phyloP scores from a whole-genome alignment of 2,329 filamentous ascomycete genomes.

The Paracoccidioides brasiliensis region DNA sequence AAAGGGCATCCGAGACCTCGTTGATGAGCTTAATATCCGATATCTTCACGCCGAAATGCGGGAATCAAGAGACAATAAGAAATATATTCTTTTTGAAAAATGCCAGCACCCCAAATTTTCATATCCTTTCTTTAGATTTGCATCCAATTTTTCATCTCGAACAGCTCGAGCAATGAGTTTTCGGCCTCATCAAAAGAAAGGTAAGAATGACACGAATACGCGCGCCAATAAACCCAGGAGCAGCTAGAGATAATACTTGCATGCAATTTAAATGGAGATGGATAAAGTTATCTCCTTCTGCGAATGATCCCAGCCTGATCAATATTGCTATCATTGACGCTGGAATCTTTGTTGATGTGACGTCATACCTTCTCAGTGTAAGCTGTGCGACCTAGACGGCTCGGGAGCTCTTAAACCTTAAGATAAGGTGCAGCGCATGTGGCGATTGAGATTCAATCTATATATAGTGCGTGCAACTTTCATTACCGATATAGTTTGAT shows the following conservation, averaged over 20 bases:
- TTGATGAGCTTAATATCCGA: conserved; percentile 31
- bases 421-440: no score
- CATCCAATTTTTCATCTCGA: conserved; percentile 44
- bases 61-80: conserved; percentile 42
- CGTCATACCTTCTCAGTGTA: not conserved
- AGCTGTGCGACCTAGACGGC: not conserved
- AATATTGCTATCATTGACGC: conserved; percentile 21
- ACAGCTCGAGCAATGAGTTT: conserved; percentile 50
- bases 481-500: no score
- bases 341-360: conserved; percentile 13
- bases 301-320: no score
- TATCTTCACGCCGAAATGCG: conserved; percentile 3
- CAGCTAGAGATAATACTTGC: no score
- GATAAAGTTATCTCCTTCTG: no score
- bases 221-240: conserved; percentile 39
- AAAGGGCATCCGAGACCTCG: conserved; percentile 44
- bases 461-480: no score
- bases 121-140: conserved; percentile 29
- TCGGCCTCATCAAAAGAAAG: conserved; percentile 52
- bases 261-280: no score
- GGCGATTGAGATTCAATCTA: no score
- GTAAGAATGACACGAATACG: conserved; percentile 49
- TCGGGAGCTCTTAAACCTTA: no score
- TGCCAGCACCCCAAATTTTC: conserved; percentile 55
- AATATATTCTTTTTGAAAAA: conserved; percentile 56